Evolutionary conservation across 805 yeast genomes (phyloP).

Genomic region (Saturnispora bothae): DNA sequence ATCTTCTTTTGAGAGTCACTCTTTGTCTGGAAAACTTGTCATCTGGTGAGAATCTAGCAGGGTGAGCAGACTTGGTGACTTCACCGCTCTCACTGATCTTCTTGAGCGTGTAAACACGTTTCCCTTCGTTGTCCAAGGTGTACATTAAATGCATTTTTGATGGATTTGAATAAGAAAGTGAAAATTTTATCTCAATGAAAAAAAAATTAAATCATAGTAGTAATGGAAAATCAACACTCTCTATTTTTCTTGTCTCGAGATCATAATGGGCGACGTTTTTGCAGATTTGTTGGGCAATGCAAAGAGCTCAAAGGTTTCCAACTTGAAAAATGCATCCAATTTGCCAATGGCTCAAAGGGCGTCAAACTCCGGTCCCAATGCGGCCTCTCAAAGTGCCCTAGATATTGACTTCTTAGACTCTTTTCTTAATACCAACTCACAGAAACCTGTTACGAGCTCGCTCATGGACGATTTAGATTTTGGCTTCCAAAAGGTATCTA

Average conservation of each 20-base stretch:
- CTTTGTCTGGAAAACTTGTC: slow-evolving; percentile 99
- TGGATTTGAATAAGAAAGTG: background rate
- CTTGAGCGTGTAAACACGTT: slow-evolving; percentile 86
- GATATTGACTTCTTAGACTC: background rate
- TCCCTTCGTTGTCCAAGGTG: slow-evolving; percentile 90
- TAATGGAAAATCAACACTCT: no score
- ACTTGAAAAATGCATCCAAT: no score
- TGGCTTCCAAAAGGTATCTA: no score
- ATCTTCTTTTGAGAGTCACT: slow-evolving; percentile 95
- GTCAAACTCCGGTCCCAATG: no score
- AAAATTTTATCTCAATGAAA: background rate
- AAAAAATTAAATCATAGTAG: no score
- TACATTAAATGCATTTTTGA: slow-evolving; percentile 91
- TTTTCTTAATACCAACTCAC: background rate
- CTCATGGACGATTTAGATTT: slow-evolving; percentile 10
- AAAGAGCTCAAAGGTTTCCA: background rate
- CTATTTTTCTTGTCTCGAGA: no score
- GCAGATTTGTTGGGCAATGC: background rate
- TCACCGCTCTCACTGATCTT: slow-evolving; percentile 78
- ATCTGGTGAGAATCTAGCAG: slow-evolving; percentile 99
- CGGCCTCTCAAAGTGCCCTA: no score
- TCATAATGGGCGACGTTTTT: background rate
- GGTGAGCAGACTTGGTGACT: slow-evolving; percentile 97
- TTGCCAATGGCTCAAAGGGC: background rate
- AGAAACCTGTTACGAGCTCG: background rate